Percentiles rank a stretch among this genome's conserved stretches.
Conservation (phyloP, 768 basidiomycete genomes). For the Imleria badia region DNA sequence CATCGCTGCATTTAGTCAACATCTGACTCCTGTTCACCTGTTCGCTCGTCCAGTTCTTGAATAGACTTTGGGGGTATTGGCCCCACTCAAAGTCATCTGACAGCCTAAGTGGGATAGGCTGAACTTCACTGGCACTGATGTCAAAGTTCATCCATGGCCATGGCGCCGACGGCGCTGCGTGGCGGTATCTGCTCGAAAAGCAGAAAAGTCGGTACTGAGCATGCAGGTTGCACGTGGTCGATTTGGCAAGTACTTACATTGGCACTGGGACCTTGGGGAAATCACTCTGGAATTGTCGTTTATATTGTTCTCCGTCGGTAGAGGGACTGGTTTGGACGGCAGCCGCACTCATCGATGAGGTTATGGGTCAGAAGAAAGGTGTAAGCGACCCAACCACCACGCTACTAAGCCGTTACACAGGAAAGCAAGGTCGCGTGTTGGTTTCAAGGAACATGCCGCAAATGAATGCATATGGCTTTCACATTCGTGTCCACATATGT, state of each 20-base stretch:
- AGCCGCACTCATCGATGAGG: slow-evolving; percentile 7
- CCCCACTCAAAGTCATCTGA: slow-evolving; percentile 24
- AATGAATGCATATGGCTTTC: no score
- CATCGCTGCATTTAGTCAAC: slow-evolving; percentile 18
- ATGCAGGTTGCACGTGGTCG: neutral
- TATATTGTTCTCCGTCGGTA: neutral
- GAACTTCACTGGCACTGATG: slow-evolving; percentile 8
- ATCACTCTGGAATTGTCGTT: neutral
- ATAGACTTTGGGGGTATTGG: slow-evolving; percentile 49
- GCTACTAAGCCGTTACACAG: no score
- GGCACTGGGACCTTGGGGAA: slow-evolving; percentile 20
- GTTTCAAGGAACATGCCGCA: no score
- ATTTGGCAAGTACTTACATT: slow-evolving; percentile 13
- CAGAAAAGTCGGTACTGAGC: neutral
- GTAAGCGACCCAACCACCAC: no score
- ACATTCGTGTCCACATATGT: no score
- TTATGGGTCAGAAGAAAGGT: neutral
- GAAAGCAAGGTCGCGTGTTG: no score
- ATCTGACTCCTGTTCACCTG: slow-evolving; percentile 42
- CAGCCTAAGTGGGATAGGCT: neutral
- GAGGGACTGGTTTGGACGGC: neutral
- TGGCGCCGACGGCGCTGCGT: slow-evolving; percentile 39
- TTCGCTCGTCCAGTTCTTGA: slow-evolving; percentile 51
- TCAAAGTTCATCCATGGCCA: slow-evolving; percentile 41
- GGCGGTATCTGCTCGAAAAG: slow-evolving; percentile 25